Evolutionary conservation across 164 flowering plant genomes (phyloP), one percentile per base, ranked within the genome.

Genomic region (Vitis amurensis): DNA sequence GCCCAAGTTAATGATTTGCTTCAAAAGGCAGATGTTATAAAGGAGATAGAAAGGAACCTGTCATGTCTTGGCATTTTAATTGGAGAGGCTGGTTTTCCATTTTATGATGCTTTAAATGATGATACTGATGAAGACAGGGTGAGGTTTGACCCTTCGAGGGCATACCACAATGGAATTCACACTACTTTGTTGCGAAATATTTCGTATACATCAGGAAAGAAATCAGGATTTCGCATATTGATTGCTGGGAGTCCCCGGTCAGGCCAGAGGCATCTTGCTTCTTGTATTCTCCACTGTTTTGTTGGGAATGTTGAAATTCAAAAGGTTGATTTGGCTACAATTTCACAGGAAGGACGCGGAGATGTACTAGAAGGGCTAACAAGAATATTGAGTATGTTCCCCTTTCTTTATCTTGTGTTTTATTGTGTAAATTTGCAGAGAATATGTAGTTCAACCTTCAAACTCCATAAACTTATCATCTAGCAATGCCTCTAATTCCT

Each of bases 261-360:
- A 77, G 99, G 97, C 11, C 98, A 91, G 77, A 80, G 79, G 71
- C 96, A 93, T 84, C 88, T 95, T 76, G 97, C 97, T 76, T 82
- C 93, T 64, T 91, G 92, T 82, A 79, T 95, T 80, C 89, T 95
- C 53, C 90, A 93, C 68, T 86, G 89, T 77, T 95, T 88, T 82
- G 76, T 77, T 74, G 97, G 97, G 55, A 83, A 86, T 78, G 72
- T 83, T 19, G 92, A 89, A 78, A 80, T 93, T 52, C 90, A 79
- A 30, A 95, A 91, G 79, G 80, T 93, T 73, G 92, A 89, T 83
- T 69, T 88, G 85, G 99, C 99, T 55, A 91, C 97, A 61, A 80
- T 90, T 71, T 81, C 90, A 66, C 99, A 85, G 78, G 97, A 88
- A 82, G 99, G 99, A 10, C 90, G 68, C 76, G 99, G 96, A 63